Conservation (phyloP, 2,329 filamentous ascomycete species). For the Mollisia scopiformis region DNA sequence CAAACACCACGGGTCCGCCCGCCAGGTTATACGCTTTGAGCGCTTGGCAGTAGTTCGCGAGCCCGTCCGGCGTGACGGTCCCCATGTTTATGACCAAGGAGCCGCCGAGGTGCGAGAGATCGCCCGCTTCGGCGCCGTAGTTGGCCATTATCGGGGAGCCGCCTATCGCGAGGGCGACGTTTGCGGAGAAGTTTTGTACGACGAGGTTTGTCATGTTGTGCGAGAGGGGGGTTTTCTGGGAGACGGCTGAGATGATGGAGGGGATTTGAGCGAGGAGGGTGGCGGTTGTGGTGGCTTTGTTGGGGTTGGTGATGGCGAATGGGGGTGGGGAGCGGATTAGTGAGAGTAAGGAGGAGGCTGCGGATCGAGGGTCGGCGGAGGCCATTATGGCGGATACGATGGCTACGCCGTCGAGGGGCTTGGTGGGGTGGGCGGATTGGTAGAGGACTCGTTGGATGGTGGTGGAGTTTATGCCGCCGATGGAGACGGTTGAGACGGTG, state of each 20-base stretch:
- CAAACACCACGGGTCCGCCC: slow-evolving; percentile 77
- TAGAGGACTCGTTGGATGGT: slow-evolving; percentile 77
- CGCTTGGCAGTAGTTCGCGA: slow-evolving; percentile 73
- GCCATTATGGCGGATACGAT: slow-evolving; percentile 89
- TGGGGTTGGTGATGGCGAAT: slow-evolving; percentile 25
- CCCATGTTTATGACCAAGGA: slow-evolving; percentile 94
- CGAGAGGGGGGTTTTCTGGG: slow-evolving; percentile 69
- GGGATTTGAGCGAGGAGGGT: slow-evolving; percentile 26
- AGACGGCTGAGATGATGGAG: slow-evolving; percentile 61
- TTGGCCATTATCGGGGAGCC: slow-evolving; percentile 95
- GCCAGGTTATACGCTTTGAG: slow-evolving; percentile 79
- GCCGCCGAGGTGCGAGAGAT: slow-evolving; percentile 77
- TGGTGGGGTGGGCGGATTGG: slow-evolving; percentile 59
- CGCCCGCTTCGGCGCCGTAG: slow-evolving; percentile 78
- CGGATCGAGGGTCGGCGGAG: slow-evolving; percentile 65
- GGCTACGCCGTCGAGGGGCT: slow-evolving; percentile 77
- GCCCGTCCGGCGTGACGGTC: slow-evolving; percentile 76
- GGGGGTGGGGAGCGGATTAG: slow-evolving; percentile 48
- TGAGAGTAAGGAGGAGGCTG: slow-evolving; percentile 60
- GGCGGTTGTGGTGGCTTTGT: slow-evolving; percentile 29
- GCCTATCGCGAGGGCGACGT: slow-evolving; percentile 82
- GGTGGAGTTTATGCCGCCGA: slow-evolving; percentile 81
- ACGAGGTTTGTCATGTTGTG: slow-evolving; percentile 99
- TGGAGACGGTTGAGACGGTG: slow-evolving; percentile 71
- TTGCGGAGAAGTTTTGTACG: slow-evolving; percentile 93